Base-by-base conservation (phyloP, 345 rosid species). In the Rhizophora apiculata region DNA sequence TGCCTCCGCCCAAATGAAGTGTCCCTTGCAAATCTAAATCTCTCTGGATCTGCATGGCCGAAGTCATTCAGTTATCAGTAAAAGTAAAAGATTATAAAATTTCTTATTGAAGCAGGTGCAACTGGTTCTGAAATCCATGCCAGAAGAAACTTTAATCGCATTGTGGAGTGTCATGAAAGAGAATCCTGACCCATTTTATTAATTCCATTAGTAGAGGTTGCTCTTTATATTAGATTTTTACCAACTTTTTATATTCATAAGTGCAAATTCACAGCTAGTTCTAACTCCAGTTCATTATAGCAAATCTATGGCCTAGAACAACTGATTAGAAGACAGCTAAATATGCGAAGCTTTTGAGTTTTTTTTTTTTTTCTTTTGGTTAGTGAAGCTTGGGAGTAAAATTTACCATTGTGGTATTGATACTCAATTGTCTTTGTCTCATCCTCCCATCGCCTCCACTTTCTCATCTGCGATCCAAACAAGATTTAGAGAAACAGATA, bases 1-100 rank as follows among this genome's bases (percentile, higher is more conserved):
- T 95, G 99, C 65, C 99, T 86, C 62, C 90, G 78, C 9, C 99
- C 99, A 16, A 95, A 95, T 3, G 99, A 92, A 69, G 99, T 95
- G 67, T 95, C 99, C 57, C 97, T 90, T 18, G 99, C 89, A 79
- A 95, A 90, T 59, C 98, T 83, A 72, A 95, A 95, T 78, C 99
- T 87, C 70, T 90, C 96, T 0, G 99, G 98, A 79, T 95, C 99
- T 95, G 80, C 63, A 69, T 2, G 6, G 11, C 52, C 49, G 20
- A 30, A 26, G 52, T 15, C 48, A 29, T 52, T 51, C 6, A 48
- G 34, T 55, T n/a, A 48, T 63, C n/a, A 22, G 19, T 63, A 5
- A 27, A 56, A 60, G 66, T 24, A 19, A 6, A 52, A 58, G 24
- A 55, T 32, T 15, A 31, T 24, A 37, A 32, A 49, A 11, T 51